A percentile compares a stretch with the other conserved stretches of the same genome.
Evolutionary conservation across 345 rosid genomes (phyloP).

Genomic region (Lepidium sativum): DNA sequence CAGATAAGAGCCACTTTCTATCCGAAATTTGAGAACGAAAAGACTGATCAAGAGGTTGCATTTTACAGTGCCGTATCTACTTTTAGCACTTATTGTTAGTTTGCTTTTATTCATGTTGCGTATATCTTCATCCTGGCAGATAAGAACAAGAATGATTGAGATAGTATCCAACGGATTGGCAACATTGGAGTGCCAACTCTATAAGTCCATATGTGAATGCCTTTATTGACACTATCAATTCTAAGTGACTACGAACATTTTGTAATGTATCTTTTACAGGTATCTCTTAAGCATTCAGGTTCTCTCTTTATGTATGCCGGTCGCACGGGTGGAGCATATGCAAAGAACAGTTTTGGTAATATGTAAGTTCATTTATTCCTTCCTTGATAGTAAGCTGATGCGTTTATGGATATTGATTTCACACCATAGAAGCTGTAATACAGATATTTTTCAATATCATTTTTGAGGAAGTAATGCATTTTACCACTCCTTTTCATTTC

Average conservation of each 20-base stretch:
- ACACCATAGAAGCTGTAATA: not conserved
- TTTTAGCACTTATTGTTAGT: not conserved
- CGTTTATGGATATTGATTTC: not conserved
- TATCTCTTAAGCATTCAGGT: slow-evolving; percentile 92
- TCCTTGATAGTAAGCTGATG: not conserved
- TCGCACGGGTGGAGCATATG: slow-evolving; percentile 88
- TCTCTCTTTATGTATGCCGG: slow-evolving; percentile 99
- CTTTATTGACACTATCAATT: not conserved
- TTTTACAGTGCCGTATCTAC: not conserved
- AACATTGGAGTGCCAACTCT: slow-evolving; percentile 61
- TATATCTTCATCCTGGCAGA: slow-evolving; percentile 32
- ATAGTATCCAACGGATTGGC: slow-evolving; percentile 83
- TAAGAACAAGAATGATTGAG: slow-evolving; percentile 83
- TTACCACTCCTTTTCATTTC: not conserved
- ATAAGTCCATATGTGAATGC: not conserved
- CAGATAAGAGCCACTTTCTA: slow-evolving; percentile 94
- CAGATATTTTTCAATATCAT: not conserved
- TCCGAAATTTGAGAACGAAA: slow-evolving; percentile 96
- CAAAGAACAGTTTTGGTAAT: slow-evolving; percentile 96
- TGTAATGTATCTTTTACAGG: slow-evolving; percentile 41
- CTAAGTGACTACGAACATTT: not conserved
- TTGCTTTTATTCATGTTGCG: not conserved
- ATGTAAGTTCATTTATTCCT: slow-evolving; percentile 43
- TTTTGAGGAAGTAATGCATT: not conserved
- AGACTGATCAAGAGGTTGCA: slow-evolving; percentile 91